Percentiles rank a stretch among this genome's conserved stretches.
Evolutionary conservation across 495 filamentous ascomycete species (phyloP).

Genomic region (Daldinia concentrica): DNA sequence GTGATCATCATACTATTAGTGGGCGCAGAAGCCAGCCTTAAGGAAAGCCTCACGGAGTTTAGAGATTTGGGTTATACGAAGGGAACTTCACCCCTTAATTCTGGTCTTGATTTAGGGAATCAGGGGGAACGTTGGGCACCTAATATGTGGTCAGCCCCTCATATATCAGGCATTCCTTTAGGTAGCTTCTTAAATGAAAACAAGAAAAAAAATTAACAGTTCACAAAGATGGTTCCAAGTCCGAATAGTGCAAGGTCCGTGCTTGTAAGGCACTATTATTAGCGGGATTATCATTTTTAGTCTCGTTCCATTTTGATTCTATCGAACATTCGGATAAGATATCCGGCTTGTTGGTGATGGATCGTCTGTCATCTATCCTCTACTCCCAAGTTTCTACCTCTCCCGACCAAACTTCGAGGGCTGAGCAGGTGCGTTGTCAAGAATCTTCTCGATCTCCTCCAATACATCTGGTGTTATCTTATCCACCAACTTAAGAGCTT

Average conservation of each 20-base stretch:
- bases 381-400: constrained; percentile 5
- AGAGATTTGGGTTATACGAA: neutral
- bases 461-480: constrained; percentile 73
- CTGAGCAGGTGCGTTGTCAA: constrained; percentile 38
- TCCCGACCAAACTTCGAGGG: constrained; percentile 31
- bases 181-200: neutral
- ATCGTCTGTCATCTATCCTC: no score
- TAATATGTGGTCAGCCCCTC: neutral
- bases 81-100: neutral
- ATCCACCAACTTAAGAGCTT: constrained; percentile 68
- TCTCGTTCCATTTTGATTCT: neutral
- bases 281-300: neutral
- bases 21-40: neutral
- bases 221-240: neutral
- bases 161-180: neutral
- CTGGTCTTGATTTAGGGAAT: neutral
- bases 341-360: no score
- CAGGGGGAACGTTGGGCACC: neutral
- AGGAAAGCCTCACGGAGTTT: neutral
- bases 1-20: constrained; percentile 2
- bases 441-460: constrained; percentile 71
- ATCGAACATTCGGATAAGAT: no score
- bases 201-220: neutral
- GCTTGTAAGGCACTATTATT: neutral
- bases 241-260: neutral